Conservation (phyloP, 257 asterid genomes). For the Solanum lycopersicoides region DNA sequence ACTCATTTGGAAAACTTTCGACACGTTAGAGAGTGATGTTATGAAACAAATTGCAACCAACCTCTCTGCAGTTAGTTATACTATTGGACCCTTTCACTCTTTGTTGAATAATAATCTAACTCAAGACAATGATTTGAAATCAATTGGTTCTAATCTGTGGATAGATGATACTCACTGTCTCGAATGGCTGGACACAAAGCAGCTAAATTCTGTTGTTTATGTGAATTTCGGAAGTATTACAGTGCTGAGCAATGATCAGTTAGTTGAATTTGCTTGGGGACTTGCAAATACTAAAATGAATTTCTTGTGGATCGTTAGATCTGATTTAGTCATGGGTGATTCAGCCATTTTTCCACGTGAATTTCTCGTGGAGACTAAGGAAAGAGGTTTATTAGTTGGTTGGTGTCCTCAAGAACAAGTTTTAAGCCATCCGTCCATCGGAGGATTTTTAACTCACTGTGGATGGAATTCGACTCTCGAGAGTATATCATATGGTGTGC, state of each 20-base stretch:
- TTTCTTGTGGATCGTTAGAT: conserved; percentile 22
- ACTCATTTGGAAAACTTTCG: conserved; percentile 11
- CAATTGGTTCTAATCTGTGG: conserved; percentile 21
- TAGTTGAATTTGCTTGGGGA: conserved; percentile 28
- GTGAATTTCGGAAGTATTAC: conserved; percentile 21
- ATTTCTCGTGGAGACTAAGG: conserved; percentile 7
- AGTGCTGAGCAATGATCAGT: neutral
- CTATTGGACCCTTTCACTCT: conserved; percentile 18
- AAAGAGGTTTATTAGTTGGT: conserved; percentile 5
- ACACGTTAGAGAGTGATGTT: conserved; percentile 9
- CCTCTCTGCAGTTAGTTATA: neutral
- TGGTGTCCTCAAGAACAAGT: conserved; percentile 23
- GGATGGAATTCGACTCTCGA: conserved; percentile 21
- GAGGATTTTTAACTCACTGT: conserved; percentile 15
- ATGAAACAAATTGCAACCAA: neutral
- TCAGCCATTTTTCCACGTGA: conserved; percentile 10
- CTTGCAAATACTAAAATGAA: conserved; percentile 13
- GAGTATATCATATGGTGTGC: conserved; percentile 11
- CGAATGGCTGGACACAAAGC: conserved; percentile 15
- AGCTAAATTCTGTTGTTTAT: conserved; percentile 19
- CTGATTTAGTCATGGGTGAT: conserved; percentile 15
- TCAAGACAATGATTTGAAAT: neutral
- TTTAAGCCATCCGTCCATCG: conserved; percentile 9
- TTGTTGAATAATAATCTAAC: conserved; percentile 1
- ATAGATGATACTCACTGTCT: conserved; percentile 25